Evolutionary conservation across 1,139 yeast genomes (phyloP).

Genomic region (Kodamaea fungicola): DNA sequence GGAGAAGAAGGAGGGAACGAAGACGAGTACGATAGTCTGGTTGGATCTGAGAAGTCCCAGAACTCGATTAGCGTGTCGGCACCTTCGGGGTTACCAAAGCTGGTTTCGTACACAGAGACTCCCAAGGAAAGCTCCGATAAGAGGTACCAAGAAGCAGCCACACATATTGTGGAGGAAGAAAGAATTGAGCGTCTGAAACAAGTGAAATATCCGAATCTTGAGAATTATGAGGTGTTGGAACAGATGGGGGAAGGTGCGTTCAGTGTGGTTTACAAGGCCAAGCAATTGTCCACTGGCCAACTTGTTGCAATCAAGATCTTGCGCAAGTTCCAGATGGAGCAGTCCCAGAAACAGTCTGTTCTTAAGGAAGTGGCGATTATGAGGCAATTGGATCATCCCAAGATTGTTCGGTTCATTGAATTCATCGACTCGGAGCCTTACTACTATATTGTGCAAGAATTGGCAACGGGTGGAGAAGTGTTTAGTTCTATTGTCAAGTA

Average conservation of each 20-base stretch:
- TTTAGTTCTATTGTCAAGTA: constrained; percentile 55
- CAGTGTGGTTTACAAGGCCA: constrained; percentile 79
- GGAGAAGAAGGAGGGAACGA: neutral
- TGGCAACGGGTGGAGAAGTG: constrained; percentile 54
- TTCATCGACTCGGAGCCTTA: constrained; percentile 46
- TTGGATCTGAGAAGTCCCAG: neutral
- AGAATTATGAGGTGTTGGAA: constrained; percentile 44
- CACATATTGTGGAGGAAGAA: constrained; percentile 64
- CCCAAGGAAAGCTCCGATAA: neutral
- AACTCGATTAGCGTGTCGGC: neutral
- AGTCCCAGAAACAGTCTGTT: constrained; percentile 50
- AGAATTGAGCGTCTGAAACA: constrained; percentile 34
- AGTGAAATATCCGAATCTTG: constrained; percentile 40
- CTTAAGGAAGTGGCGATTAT: constrained; percentile 58
- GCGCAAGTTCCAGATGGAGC: constrained; percentile 54
- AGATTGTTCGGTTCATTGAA: constrained; percentile 46
- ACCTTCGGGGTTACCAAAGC: neutral
- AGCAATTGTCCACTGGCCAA: constrained; percentile 37
- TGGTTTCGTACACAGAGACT: neutral
- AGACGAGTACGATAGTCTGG: neutral
- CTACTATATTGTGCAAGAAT: constrained; percentile 54
- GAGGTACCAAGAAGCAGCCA: constrained; percentile 48
- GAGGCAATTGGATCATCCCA: constrained; percentile 51
- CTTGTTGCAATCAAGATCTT: constrained; percentile 59
- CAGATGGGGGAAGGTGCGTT: constrained; percentile 83